Conservation (phyloP, 371 early-diverging fungal species). For the Mucor indicus region DNA sequence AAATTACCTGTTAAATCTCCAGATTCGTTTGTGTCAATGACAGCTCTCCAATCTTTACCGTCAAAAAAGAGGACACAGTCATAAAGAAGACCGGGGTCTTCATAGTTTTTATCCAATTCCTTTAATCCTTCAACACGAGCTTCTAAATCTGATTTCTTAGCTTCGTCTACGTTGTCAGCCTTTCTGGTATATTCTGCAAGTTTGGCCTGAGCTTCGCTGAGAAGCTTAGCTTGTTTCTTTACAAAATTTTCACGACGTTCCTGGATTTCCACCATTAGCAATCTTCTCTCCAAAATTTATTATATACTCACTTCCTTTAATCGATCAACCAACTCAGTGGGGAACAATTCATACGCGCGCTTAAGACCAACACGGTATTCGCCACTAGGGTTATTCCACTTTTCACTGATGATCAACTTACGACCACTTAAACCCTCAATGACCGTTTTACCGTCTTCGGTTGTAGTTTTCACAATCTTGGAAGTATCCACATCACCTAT, state of each 20-base stretch:
- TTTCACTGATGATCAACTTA: constrained; percentile 62
- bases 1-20: constrained; percentile 77
- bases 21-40: constrained; percentile 72
- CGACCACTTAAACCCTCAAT: constrained; percentile 78
- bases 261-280: constrained; percentile 18
- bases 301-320: constrained; percentile 48
- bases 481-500: constrained; percentile 72
- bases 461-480: constrained; percentile 53
- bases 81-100: constrained; percentile 75
- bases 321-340: constrained; percentile 53
- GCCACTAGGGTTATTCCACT: constrained; percentile 77
- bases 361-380: constrained; percentile 86
- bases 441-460: constrained; percentile 38
- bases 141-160: constrained; percentile 60
- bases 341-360: constrained; percentile 76
- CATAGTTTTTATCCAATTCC: constrained; percentile 58
- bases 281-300: not conserved
- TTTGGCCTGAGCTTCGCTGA: constrained; percentile 61
- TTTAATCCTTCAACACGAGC: constrained; percentile 70
- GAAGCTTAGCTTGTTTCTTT: constrained; percentile 60
- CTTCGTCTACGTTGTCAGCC: constrained; percentile 20
- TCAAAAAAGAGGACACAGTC: constrained; percentile 91
- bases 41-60: constrained; percentile 85
- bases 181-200: constrained; percentile 49
- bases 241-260: constrained; percentile 68